Conservation (phyloP, 768 basidiomycete species). For the Suillus discolor region DNA sequence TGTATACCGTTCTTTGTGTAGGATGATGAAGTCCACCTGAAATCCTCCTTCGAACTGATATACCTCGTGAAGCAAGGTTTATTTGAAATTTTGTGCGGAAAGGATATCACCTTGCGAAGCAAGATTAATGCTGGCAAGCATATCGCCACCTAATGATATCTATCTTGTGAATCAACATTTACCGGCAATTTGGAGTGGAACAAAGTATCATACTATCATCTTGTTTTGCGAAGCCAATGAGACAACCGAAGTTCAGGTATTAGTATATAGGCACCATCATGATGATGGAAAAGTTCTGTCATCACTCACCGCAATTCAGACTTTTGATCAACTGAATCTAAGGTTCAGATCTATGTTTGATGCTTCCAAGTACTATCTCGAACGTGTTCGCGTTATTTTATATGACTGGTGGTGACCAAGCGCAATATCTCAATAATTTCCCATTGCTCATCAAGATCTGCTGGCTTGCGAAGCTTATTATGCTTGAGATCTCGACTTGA, state of each 20-base stretch:
- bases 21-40: not conserved
- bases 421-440: too few species aligned
- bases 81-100: not conserved
- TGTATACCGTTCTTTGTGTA: not conserved
- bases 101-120: not conserved
- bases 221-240: not conserved
- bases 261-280: too few species aligned
- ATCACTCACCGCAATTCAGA: too few species aligned
- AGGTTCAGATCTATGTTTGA: too few species aligned
- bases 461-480: too few species aligned
- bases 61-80: not conserved
- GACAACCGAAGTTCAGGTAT: not conserved
- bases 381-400: too few species aligned
- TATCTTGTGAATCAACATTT: not conserved
- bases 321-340: too few species aligned
- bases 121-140: not conserved
- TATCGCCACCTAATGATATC: not conserved
- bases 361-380: too few species aligned
- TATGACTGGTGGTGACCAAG: too few species aligned
- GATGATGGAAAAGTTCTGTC: too few species aligned
- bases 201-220: not conserved
- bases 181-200: not conserved
- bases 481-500: too few species aligned
- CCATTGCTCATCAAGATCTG: too few species aligned
- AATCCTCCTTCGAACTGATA: not conserved